Percentiles rank a stretch among this genome's conserved stretches.
phyloP scores from a whole-genome alignment of 2,329 filamentous ascomycete species.

The Lecanicillium sp. region DNA sequence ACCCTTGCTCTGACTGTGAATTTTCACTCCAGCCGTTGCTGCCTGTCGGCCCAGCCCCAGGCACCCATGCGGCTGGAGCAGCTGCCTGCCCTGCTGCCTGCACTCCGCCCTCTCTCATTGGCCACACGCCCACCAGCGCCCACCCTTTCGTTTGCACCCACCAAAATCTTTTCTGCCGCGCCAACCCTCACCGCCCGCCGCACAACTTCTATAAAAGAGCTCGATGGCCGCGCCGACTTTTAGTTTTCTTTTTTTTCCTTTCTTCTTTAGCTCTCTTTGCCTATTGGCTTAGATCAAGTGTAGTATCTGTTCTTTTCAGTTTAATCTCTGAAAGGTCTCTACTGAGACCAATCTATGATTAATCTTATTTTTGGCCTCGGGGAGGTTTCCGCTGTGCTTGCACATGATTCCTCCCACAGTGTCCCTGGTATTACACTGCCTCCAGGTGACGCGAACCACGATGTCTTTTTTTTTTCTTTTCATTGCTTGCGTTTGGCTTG shows the following conservation, averaged over 20 bases:
- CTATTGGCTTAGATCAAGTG: constrained; percentile 83
- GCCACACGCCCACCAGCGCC: too few relatives aligned
- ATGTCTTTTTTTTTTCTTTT: constrained; percentile 26
- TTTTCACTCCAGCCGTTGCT: too few relatives aligned
- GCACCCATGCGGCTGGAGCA: too few relatives aligned
- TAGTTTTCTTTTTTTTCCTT: constrained; percentile 23
- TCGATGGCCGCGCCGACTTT: constrained; percentile 16
- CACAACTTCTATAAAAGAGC: constrained; percentile 23
- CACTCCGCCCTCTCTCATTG: too few relatives aligned
- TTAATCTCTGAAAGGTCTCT: constrained; percentile 87
- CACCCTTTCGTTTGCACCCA: too few relatives aligned
- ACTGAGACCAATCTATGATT: constrained; percentile 68
- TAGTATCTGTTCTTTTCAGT: constrained; percentile 97
- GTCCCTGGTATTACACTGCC: constrained; percentile 42
- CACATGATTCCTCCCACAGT: constrained; percentile 34
- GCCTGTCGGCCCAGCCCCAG: too few relatives aligned
- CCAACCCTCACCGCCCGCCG: constrained; percentile 17
- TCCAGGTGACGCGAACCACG: constrained; percentile 36
- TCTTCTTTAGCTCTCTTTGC: constrained; percentile 39
- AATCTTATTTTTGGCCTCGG: constrained; percentile 56
- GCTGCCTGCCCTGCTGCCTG: too few relatives aligned
- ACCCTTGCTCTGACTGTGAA: too few relatives aligned
- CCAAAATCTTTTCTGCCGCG: constrained; percentile 19
- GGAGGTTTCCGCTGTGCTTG: constrained; percentile 36
- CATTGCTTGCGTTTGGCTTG: constrained; percentile 34